These are phyloP conservation scores for Polysphondylium violaceum DNA, from an alignment of 78 protist genomes.

Conservation along the genomic window DNA sequence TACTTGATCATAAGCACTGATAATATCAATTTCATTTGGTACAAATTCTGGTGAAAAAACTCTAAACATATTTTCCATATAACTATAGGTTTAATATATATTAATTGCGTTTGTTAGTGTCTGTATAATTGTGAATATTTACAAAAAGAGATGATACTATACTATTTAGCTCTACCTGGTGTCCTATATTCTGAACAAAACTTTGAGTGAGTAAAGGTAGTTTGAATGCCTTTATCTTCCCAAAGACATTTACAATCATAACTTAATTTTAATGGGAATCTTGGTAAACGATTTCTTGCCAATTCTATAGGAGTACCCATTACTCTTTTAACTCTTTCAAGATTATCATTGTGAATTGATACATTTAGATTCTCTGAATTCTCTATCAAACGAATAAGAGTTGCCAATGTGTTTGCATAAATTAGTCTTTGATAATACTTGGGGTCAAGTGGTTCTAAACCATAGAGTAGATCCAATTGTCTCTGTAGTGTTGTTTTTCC, in stretches of 20 bases:
- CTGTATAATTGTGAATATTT: neutral
- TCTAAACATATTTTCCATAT: conserved; percentile 79
- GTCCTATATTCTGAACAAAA: conserved; percentile 62
- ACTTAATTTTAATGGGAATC: conserved; percentile 42
- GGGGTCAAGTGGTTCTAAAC: conserved; percentile 23
- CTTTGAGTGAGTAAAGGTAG: conserved; percentile 18
- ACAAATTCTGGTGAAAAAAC: conserved; percentile 60
- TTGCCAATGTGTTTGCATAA: conserved; percentile 73
- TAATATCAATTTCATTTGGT: conserved; percentile 61
- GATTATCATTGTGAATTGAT: conserved; percentile 10
- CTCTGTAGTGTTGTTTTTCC: conserved; percentile 76
- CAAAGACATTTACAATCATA: conserved; percentile 75
- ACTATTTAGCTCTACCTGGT: conserved; percentile 75
- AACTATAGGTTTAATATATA: neutral
- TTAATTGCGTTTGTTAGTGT: neutral
- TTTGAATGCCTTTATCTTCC: conserved; percentile 63
- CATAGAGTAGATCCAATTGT: conserved; percentile 63
- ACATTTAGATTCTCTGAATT: conserved; percentile 41
- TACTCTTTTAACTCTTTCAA: conserved; percentile 35
- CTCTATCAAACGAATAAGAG: conserved; percentile 58
- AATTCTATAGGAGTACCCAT: conserved; percentile 29
- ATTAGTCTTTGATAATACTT: conserved; percentile 47
- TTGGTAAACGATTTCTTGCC: conserved; percentile 38
- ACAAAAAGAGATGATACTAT: neutral
- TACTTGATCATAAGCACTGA: conserved; percentile 63